Percentiles rank a stretch among this genome's conserved stretches.
Conservation (phyloP, 169 alveolate species). For the Eimeria sp. region DNA sequence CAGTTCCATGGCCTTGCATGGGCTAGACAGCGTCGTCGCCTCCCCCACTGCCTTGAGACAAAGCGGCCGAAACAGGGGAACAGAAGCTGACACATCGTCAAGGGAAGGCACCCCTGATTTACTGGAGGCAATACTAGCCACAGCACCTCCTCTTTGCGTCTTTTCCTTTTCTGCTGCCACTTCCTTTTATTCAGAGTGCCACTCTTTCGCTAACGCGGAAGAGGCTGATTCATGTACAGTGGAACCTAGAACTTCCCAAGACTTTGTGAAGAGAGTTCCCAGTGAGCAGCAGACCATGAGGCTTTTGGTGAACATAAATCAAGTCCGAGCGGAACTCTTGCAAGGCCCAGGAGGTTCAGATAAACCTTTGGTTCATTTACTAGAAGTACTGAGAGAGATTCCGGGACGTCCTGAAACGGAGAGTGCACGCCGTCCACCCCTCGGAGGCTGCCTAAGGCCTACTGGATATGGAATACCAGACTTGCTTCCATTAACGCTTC, state of each 20-base stretch:
- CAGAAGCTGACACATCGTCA: background rate
- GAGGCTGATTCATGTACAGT: background rate
- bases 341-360: background rate
- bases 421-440: background rate
- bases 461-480: conserved; percentile 4
- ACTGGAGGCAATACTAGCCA: background rate
- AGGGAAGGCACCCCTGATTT: background rate
- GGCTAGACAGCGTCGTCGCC: background rate
- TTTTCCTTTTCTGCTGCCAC: conserved; percentile 1
- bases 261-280: background rate
- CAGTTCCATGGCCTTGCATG: background rate
- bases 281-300: background rate
- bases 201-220: background rate
- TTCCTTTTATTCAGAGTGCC: conserved; percentile 52
- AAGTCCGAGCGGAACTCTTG: conserved; percentile 24
- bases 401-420: background rate
- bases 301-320: background rate
- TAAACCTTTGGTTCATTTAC: background rate
- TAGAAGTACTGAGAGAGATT: background rate
- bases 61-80: background rate
- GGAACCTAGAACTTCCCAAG: conserved; percentile 11
- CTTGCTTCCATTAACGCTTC: conserved; percentile 6
- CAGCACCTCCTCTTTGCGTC: conserved; percentile 20
- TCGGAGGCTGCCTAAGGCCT: conserved; percentile 54
- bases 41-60: background rate